Conservation (phyloP, 2,329 filamentous ascomycete genomes). For the Parafenestella ontariensis region DNA sequence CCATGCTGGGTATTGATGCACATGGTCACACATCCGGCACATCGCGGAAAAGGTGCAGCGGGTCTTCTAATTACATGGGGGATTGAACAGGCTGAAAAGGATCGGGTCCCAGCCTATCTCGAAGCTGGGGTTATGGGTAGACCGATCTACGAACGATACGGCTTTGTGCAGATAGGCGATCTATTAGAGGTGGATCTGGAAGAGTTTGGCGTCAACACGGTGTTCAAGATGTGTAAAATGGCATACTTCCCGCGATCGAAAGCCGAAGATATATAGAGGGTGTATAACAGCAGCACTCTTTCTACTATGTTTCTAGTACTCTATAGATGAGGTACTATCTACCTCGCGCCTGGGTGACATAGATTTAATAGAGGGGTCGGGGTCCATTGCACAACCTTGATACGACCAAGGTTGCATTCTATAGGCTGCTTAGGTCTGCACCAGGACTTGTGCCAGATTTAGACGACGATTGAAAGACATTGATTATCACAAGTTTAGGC, state of each 20-base stretch:
- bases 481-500: no score
- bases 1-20: constrained; percentile 15
- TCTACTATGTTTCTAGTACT: no score
- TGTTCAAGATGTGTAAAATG: constrained; percentile 7
- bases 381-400: no score
- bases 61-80: constrained; percentile 42
- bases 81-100: constrained; percentile 42
- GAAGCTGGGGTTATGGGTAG: constrained; percentile 47
- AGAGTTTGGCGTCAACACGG: background rate
- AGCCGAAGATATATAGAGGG: no score
- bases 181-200: constrained; percentile 6
- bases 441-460: no score
- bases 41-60: constrained; percentile 47
- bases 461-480: no score
- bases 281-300: no score
- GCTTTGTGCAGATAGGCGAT: constrained; percentile 13
- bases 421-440: no score
- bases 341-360: no score
- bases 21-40: constrained; percentile 36
- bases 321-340: no score
- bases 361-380: no score
- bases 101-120: constrained; percentile 44
- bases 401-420: no score
- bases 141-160: constrained; percentile 40
- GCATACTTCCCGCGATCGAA: constrained; percentile 7